Base-by-base conservation (phyloP, 2,329 filamentous ascomycete species). In the Paracoccidioides brasiliensis region DNA sequence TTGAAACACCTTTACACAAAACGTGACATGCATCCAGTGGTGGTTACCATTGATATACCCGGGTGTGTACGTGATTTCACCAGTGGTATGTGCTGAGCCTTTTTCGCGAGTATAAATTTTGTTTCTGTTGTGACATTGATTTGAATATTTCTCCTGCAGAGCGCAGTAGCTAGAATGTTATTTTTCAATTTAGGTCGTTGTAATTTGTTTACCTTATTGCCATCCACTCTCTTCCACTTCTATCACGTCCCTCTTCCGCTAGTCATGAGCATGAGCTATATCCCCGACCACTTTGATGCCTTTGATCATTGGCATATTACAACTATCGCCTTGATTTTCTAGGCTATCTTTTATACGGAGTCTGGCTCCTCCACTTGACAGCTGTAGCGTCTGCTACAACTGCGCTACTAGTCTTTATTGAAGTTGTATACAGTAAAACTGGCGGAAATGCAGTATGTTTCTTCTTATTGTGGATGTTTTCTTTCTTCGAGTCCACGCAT, bases 11-110 rank as follows among this genome's bases (percentile, higher is more conserved):
- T 8, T 49, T 48, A 45, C 43, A 12, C 14, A 22, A 22, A 22
- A 22, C 22, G 22, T 22, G 22, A 15, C 45, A 35, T 48, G 30
- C 45, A 35, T 35, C 45, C 45, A 48, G 30, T 15, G n/a, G 15
- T 52, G 37, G 15, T 41, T 46, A n/a, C 30, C 30, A 46, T 22
- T 22, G 22, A 22, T 22, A 10, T 32, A 12, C 14, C 14, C 15
- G 7, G 49, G 49, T 28, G 15, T 45, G 52, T 53, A 30, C 38
- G 15, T 15, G 37, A n/a, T 50, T 53, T 50, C 53, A 54, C 53
- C 55, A 55, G 52, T 55, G 57, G 58, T 60, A 60, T 54, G 58
- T 60, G 57, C 53, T 58, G 46, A 22, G 52, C 22, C 52, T 53
- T 45, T 42, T 40, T 22, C 32, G 49, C 22, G 32, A 44, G 30